Base-by-base conservation (phyloP, 1,139 yeast species). In the Taphrina pruni region DNA sequence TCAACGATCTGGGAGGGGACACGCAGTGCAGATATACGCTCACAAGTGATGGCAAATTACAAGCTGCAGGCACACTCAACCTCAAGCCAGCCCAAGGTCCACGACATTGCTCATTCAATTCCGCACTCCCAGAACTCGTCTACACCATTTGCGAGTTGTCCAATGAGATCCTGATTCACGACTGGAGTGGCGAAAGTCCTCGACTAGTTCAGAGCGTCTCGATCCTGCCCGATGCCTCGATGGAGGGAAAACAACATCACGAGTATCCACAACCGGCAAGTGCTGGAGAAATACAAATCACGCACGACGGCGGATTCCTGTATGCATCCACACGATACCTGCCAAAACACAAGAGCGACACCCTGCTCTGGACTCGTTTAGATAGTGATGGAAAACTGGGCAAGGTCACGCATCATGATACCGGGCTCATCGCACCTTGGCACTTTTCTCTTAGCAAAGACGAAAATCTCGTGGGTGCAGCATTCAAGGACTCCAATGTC, bases 1-100 rank as follows among this genome's bases (percentile, higher is more conserved):
- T 64, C 21, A 54, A 35, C 12, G 69, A 65, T 39, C 58, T 65
- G 14, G 69, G 69, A 12, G 65, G 58, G 38, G 69, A 65, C 36
- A 20, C 21, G 8, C 56, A 56, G 5, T 60, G 57, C 50, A 20
- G 54, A 6, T 64, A 64, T 38, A 20, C 46, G 7, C 17, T 64
- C 36, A 38, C 36, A 17, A n/a, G 8, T n/a, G 21, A 7, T 9
- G 67, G 61, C 38, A 55, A 54, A 20, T n/a, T 64, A 26, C 43
- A 43, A 9, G 56, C 55, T 1, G 38, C 14, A 36, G 56, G 43
- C 8, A 38, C 9, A 17, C 20, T 65, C 12, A 17, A n/a, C 11
- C 21, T 65, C 46, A 35, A 50, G 17, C 69, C 69, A 11, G 69
- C 57, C 8, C 58, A 57, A 5, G 69, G 69, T 2, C 69, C 69